These are phyloP conservation scores for Crucibulum parvulum DNA, from an alignment of 1,284 basidiomycete genomes.

Conservation along the genomic window DNA sequence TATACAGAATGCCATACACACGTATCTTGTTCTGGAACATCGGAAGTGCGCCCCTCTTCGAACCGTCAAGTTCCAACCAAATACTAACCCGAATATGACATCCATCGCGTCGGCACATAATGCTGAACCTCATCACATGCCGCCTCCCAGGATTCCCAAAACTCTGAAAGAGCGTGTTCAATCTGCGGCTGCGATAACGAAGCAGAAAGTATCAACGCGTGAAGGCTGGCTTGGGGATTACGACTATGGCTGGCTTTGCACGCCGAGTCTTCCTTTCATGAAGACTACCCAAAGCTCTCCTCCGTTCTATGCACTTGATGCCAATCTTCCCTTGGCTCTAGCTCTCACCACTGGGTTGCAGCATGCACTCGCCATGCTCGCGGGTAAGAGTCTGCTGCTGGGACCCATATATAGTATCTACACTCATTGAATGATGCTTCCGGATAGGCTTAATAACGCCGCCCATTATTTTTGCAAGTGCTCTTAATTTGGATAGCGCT, in stretches of 20 bases:
- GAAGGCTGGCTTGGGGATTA: slow-evolving; percentile 83
- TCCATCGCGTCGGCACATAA: too few relatives aligned
- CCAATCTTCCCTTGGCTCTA: slow-evolving; percentile 71
- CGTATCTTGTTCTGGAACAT: too few relatives aligned
- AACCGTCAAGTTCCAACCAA: too few relatives aligned
- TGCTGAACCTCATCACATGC: too few relatives aligned
- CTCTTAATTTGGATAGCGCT: slow-evolving; percentile 59
- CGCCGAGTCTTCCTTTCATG: slow-evolving; percentile 65
- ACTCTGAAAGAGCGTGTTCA: too few relatives aligned
- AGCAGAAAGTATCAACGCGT: slow-evolving; percentile 45
- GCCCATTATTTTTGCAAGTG: slow-evolving; percentile 81
- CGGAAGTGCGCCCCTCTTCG: too few relatives aligned
- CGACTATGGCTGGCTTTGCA: slow-evolving; percentile 77
- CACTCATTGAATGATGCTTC: neutral
- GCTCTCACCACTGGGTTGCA: slow-evolving; percentile 77
- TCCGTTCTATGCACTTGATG: slow-evolving; percentile 78
- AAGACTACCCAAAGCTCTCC: slow-evolving; percentile 47
- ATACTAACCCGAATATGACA: too few relatives aligned
- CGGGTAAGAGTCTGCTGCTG: slow-evolving; percentile 44
- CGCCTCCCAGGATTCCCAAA: too few relatives aligned
- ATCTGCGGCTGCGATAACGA: slow-evolving; percentile 10
- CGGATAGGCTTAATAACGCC: slow-evolving; percentile 59
- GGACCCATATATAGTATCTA: neutral
- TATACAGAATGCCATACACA: too few relatives aligned
- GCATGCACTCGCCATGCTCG: slow-evolving; percentile 84